These are phyloP conservation scores for Lactarius akahatsu DNA, from an alignment of 768 basidiomycete species.

Conservation along the genomic window DNA sequence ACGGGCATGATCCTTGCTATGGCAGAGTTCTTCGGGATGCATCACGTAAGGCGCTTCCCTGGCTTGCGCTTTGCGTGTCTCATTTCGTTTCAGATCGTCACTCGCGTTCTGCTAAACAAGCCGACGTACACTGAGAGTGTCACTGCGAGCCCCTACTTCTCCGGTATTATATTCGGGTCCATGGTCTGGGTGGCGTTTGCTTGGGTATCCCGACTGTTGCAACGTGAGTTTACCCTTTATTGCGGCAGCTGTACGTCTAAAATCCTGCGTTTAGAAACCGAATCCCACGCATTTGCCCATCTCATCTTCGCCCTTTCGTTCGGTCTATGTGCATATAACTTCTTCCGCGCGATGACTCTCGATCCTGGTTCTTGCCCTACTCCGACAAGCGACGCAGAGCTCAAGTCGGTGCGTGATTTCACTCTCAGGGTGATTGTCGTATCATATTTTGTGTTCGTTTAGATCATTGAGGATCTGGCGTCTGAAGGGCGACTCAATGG, in stretches of 20 bases:
- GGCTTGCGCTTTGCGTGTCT: constrained; percentile 14
- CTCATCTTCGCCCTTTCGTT: constrained; percentile 70
- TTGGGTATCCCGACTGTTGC: constrained; percentile 77
- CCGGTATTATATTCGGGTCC: constrained; percentile 83
- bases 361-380: constrained; percentile 89
- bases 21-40: constrained; percentile 90
- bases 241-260: neutral
- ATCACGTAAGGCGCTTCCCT: constrained; percentile 63
- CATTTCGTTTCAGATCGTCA: constrained; percentile 58
- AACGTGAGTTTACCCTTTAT: constrained; percentile 47
- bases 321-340: constrained; percentile 80
- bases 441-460: neutral
- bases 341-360: constrained; percentile 84
- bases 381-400: constrained; percentile 76
- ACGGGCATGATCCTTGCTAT: constrained; percentile 78
- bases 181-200: constrained; percentile 84
- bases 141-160: constrained; percentile 87
- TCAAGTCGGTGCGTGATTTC: constrained; percentile 70
- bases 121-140: constrained; percentile 80
- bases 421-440: neutral
- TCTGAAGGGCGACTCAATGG: constrained; percentile 88
- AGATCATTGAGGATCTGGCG: constrained; percentile 91
- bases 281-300: constrained; percentile 73
- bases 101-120: constrained; percentile 81
- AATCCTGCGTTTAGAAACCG: constrained; percentile 53